Base-by-base conservation (phyloP, 2,329 filamentous ascomycete species). In the Phaeosphaeria sp. region DNA sequence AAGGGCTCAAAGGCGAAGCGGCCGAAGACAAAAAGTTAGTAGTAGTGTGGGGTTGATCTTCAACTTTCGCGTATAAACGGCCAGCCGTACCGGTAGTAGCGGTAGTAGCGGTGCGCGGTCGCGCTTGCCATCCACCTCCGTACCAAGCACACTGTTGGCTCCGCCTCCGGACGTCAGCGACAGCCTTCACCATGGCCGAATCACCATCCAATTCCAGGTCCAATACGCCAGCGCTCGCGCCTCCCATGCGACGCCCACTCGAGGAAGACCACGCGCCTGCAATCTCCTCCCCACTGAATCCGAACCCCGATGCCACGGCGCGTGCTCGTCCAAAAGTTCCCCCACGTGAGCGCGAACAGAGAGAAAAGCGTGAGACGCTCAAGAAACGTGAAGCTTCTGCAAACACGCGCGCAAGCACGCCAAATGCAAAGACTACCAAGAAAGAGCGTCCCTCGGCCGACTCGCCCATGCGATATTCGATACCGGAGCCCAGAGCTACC, bases 221-320 rank as follows among this genome's bases (percentile, higher is more conserved):
- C 18, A 74, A 72, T 53, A 78, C 77, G 10, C 76, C 77, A 23
- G 64, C 67, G 10, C 59, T 72, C 21, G 68, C 71, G 27, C 72
- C 71, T 22, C 86, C 88, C 3, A 84, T 89, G 71, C 90, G 90
- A 69, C 87, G 89, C 58, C 79, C 82, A 21, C 81, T 90, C 27
- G 89, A 90, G 59, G 89, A 91, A 67, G 87, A 87, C 71, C 88
- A 93, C 75, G 84, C 84, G 59, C 90, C 90, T 4, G 83, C 87
- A 13, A 83, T 92, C 1, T 87, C 90, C 2, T 93, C 90, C 11
- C 90, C 90, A 25, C 84, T 93, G 60, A 93, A 93, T 67, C 82
- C 84, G 58, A 86, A 81, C 80, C 82, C 83, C 61, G 85, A 81
- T 82, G 36, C 65, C 15, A 69, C 72, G 20, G 64, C 72, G 52